Base-by-base conservation (phyloP, 1,284 basidiomycete species). In the Golubevia sp. region DNA sequence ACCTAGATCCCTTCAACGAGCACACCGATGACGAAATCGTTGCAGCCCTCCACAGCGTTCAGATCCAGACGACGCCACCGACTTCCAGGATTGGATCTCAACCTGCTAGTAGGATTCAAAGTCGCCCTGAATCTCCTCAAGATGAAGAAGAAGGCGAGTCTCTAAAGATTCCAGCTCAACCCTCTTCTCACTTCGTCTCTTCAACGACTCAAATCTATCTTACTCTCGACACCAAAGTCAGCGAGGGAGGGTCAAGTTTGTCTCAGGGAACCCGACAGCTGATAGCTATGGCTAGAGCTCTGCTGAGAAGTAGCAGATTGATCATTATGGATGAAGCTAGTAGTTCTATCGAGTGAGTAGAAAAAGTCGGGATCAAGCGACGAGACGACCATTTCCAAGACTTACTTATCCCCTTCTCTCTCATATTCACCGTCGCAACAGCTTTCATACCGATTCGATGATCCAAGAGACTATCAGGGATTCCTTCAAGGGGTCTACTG, bases 321-420 rank as follows among this genome's bases (percentile, higher is more conserved):
- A 69, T 81, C 56, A 60, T 81, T 23, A 73, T 81, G 55, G 79
- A 81, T 63, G 77, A 81, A 58, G 77, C 79, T 1, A 72, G 70
- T 11, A 66, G 69, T n/a, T 75, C 73, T 8, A 71, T 77, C 24
- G 79, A 81, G 30, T 34, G 21, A 23, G 21, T 2, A 27, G 11
- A 18, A 49, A 18, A 23, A 23, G 20, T 49, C 18, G 18, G 20
- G 20, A 49, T 18, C 20, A 49, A 49, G 48, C 48, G n/a, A n/a
- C n/a, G n/a, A n/a, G n/a, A n/a, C n/a, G n/a, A n/a, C n/a, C n/a
- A n/a, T n/a, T n/a, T n/a, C n/a, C n/a, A n/a, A n/a, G n/a, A n/a
- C n/a, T n/a, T n/a, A n/a, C n/a, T n/a, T 52, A 6, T 26, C 13
- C 13, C 50, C 11, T 52, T 5, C 50, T 52, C 13, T 26, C 21